phyloP scores from a whole-genome alignment of 176 grass and related monocot species.

The Avena sativa region DNA sequence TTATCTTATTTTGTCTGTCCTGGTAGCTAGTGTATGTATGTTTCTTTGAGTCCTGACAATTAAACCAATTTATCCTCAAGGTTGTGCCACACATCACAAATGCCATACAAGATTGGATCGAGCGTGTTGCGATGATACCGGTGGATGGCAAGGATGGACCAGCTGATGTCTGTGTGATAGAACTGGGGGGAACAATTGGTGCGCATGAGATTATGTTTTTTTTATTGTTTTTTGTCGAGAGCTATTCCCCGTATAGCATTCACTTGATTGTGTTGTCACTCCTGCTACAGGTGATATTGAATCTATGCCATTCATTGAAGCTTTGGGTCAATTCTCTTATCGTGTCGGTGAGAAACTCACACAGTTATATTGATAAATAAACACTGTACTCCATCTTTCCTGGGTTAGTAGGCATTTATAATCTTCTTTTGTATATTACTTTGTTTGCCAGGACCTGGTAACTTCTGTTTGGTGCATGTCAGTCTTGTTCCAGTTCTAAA shows the following conservation, averaged over 20 bases:
- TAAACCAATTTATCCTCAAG: constrained; percentile 39
- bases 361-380: constrained; percentile 20
- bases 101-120: constrained; percentile 86
- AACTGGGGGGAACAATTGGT: constrained; percentile 80
- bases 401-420: not conserved
- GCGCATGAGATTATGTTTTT: constrained; percentile 20
- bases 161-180: constrained; percentile 78
- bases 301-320: constrained; percentile 91
- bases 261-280: constrained; percentile 47
- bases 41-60: constrained; percentile 44
- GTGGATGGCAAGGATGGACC: constrained; percentile 75
- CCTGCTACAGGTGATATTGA: constrained; percentile 77
- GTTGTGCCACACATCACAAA: constrained; percentile 84
- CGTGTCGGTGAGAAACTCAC: constrained; percentile 61
- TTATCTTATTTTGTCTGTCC: constrained; percentile 12
- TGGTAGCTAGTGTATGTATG: constrained; percentile 29
- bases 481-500: constrained; percentile 89
- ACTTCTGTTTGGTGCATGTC: constrained; percentile 87
- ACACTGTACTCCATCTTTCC: constrained; percentile 17
- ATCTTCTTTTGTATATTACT: constrained; percentile 35
- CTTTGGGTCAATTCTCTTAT: constrained; percentile 83
- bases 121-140: constrained; percentile 64
- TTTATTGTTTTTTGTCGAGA: constrained; percentile 37
- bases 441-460: constrained; percentile 64
- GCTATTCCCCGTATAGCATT: constrained; percentile 13